A percentile compares a stretch with the other conserved stretches of the same genome.
Evolutionary conservation across 345 rosid species (phyloP).

Genomic region (Eucalyptus sideroxylon): DNA sequence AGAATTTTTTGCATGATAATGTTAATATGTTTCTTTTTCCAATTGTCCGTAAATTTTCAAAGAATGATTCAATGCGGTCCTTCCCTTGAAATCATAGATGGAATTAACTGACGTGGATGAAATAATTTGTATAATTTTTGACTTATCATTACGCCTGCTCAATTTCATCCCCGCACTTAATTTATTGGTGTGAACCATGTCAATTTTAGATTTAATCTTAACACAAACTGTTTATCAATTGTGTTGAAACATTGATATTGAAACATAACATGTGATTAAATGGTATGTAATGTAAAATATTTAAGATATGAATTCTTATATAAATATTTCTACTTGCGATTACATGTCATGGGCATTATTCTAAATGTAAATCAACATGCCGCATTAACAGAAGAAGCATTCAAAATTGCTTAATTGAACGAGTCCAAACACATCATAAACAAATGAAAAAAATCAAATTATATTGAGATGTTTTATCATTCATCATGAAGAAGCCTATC

Average conservation of each 20-base stretch:
- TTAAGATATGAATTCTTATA: background rate
- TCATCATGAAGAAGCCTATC: rapidly evolving
- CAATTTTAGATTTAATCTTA: background rate
- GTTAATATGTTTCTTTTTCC: too few relatives aligned
- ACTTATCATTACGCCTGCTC: background rate
- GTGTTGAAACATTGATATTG: too few relatives aligned
- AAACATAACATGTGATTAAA: too few relatives aligned
- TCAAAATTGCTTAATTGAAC: background rate
- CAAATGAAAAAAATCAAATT: background rate
- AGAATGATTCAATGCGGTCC: too few relatives aligned
- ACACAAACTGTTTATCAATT: too few relatives aligned
- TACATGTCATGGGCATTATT: background rate
- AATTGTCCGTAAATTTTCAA: too few relatives aligned
- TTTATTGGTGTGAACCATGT: background rate
- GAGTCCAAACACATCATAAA: background rate
- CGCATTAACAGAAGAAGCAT: background rate
- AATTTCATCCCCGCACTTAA: background rate
- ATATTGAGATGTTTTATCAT: background rate
- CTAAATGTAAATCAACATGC: too few relatives aligned
- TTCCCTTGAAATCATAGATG: too few relatives aligned
- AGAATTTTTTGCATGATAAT: too few relatives aligned
- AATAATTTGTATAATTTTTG: rapidly evolving
- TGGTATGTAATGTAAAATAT: too few relatives aligned
- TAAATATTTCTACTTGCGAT: rapidly evolving
- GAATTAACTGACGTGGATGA: too few relatives aligned